Evolutionary conservation across 2,329 filamentous ascomycete species (phyloP), one percentile per base, ranked within the genome.

Genomic region (Talaromyces sp.): DNA sequence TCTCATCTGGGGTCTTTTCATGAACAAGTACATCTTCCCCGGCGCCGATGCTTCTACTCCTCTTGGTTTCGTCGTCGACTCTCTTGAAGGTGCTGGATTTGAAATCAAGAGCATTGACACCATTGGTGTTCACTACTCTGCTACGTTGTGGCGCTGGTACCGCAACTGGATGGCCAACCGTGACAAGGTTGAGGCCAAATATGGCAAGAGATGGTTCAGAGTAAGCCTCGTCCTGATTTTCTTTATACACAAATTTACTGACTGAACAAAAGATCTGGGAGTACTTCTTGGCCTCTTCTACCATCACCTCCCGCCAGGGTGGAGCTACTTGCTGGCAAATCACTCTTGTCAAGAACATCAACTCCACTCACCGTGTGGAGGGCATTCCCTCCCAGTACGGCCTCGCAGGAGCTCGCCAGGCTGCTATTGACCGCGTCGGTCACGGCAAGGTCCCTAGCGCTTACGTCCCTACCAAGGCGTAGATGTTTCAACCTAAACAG

Each of bases 1-100:
- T 81, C 86, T 97, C 60, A 91, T 94, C 78, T 98, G 95, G 95
- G 95, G 95, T 77, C 86, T 98, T 56, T 98, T 97, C 86, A 96
- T 98, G 93, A 98, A 98, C 89, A 97, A 97, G 84, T 97, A 98
- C 81, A 85, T 98, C 78, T 98, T 98, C 87, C 95, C 93, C 39
- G 95, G 95, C 76, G 95, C 95, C 60, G 95, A 98, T 76, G 95
- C 95, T 61, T 96, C 92, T 50, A 96, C 93, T 65, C 95, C 95
- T 60, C 88, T 99, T 58, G 92, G 92, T 71, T 95, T 89, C 80
- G 92, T 95, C 73, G 84, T 96, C 72, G 88, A 92, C 78, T 88
- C 88, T 75, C 86, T 97, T 22, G 95, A 99, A 82, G 88, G 86
- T 65, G 90, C 91, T 68, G 92, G 92, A 43, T 96, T 92, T 73